Percentiles rank a stretch among this genome's conserved stretches.
Conservation (phyloP, 805 yeast genomes). For the Komagataella kurtzmanii region DNA sequence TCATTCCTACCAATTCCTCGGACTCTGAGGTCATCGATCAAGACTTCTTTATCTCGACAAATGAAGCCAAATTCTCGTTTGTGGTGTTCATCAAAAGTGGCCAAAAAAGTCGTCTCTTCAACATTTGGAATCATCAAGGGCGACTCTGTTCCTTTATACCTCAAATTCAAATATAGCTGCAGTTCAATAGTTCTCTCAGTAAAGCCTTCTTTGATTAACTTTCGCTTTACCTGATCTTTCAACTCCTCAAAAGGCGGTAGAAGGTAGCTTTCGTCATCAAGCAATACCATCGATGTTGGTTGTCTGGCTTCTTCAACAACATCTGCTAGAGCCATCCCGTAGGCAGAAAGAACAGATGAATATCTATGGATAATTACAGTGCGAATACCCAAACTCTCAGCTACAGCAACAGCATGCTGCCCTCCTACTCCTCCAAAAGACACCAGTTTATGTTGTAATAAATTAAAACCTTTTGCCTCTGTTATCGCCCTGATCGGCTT, state of each 20-base stretch:
- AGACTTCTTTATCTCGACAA: slow-evolving; percentile 11
- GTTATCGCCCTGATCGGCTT: slow-evolving; percentile 77
- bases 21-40: slow-evolving; percentile 31
- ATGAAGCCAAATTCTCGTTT: slow-evolving; percentile 20
- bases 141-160: slow-evolving; percentile 86
- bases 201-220: slow-evolving; percentile 42
- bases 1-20: slow-evolving; percentile 55
- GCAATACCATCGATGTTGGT: slow-evolving; percentile 42
- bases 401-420: slow-evolving; percentile 74
- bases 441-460: slow-evolving; percentile 56
- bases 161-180: slow-evolving; percentile 62
- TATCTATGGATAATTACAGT: slow-evolving; percentile 66
- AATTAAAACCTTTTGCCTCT: slow-evolving; percentile 68
- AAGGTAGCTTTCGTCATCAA: slow-evolving; percentile 19
- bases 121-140: slow-evolving; percentile 50
- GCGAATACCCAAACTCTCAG: slow-evolving; percentile 53
- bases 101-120: slow-evolving; percentile 10
- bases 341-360: slow-evolving; percentile 77
- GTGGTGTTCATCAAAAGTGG: slow-evolving; percentile 13
- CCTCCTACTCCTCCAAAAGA: slow-evolving; percentile 94
- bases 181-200: slow-evolving; percentile 25
- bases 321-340: slow-evolving; percentile 81
- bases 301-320: slow-evolving; percentile 71
- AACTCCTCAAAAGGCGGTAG: slow-evolving; percentile 32
- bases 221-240: slow-evolving; percentile 23